phyloP scores from a whole-genome alignment of 1,139 yeast genomes.

The Debaryomyces coudertii region DNA sequence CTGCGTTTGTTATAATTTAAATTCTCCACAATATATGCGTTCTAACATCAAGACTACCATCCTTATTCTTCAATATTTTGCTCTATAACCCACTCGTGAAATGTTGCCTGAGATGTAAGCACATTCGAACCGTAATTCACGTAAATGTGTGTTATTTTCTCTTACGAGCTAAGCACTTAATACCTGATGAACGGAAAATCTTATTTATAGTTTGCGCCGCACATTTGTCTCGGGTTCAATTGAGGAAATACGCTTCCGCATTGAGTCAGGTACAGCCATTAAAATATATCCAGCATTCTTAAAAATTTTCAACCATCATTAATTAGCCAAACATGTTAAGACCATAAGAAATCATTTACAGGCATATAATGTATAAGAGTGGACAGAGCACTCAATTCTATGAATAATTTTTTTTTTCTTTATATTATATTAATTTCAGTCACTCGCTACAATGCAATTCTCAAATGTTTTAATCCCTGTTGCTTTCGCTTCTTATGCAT shows the following conservation, averaged over 20 bases:
- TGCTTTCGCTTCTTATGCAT: constrained; percentile 42
- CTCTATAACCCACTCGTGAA: not conserved
- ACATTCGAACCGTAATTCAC: not conserved
- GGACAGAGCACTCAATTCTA: not conserved
- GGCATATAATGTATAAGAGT: not conserved
- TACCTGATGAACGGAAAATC: not conserved
- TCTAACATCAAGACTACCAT: not conserved
- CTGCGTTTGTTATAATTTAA: not conserved
- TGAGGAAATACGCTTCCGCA: constrained; percentile 1
- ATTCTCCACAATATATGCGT: not conserved
- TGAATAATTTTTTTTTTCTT: not conserved
- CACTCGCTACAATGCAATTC: constrained; percentile 39
- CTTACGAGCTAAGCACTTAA: not conserved
- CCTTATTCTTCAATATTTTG: not conserved
- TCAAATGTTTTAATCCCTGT: constrained; percentile 43
- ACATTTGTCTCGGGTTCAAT: not conserved
- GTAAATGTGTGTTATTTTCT: not conserved
- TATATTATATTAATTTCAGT: not conserved
- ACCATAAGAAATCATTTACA: not conserved
- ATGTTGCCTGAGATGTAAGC: not conserved
- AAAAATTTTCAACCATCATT: not conserved
- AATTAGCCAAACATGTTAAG: not conserved
- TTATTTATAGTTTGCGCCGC: not conserved
- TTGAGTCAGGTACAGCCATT: constrained; percentile 1
- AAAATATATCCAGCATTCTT: not conserved